These are phyloP conservation scores for Ophiognomonia clavigignenti-juglandacearum DNA, from an alignment of 2,329 filamentous ascomycete genomes.

Conservation along the genomic window DNA sequence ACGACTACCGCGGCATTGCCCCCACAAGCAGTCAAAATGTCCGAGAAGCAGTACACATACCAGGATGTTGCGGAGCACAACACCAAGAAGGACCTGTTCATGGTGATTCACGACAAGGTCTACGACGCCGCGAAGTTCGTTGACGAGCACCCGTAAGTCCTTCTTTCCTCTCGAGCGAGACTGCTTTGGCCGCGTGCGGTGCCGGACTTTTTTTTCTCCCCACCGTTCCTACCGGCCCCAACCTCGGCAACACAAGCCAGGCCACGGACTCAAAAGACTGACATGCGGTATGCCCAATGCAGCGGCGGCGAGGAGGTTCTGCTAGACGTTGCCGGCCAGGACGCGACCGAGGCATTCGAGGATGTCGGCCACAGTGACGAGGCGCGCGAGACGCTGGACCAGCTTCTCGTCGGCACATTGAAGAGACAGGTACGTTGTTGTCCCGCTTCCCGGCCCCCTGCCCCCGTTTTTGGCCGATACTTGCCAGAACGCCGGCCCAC, in stretches of 20 bases:
- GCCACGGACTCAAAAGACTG: too few species aligned
- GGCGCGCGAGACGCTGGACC: conserved; percentile 86
- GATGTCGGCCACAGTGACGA: conserved; percentile 99
- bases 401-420: conserved; percentile 67
- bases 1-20: too few species aligned
- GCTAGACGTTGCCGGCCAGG: conserved; percentile 91
- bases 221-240: conserved; percentile 6
- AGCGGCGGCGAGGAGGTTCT: conserved; percentile 98
- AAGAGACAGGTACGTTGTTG: conserved; percentile 68
- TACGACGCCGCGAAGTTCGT: conserved; percentile 87
- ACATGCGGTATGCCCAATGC: conserved; percentile 20
- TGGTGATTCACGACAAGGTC: conserved; percentile 95
- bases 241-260: conserved; percentile 5
- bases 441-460: not conserved
- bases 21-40: conserved; percentile 30
- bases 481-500: too few species aligned
- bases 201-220: too few species aligned
- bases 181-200: too few species aligned
- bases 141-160: conserved; percentile 86
- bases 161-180: conserved; percentile 12
- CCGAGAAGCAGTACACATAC: conserved; percentile 59
- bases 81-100: conserved; percentile 88
- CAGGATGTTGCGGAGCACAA: conserved; percentile 80
- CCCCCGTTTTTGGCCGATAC: too few species aligned
- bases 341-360: conserved; percentile 96